Evolutionary conservation across 345 rosid species (phyloP).

Genomic region (Excoecaria agallocha): DNA sequence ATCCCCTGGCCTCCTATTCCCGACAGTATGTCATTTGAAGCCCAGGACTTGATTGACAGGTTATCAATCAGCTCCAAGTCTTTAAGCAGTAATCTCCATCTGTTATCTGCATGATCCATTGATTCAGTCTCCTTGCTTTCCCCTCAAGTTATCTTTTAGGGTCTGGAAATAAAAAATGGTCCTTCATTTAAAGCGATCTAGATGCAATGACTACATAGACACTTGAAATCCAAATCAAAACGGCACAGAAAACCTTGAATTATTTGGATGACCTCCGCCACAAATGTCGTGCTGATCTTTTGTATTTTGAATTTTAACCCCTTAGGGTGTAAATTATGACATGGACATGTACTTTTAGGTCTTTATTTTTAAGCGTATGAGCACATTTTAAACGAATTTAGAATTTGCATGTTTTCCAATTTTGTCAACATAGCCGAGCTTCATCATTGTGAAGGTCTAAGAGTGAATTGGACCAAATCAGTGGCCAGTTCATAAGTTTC

Average conservation of each 20-base stretch:
- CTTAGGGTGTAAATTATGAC: neutral
- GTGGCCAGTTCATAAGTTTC: neutral
- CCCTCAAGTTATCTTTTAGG: neutral
- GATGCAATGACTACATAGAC: neutral
- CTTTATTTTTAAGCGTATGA: neutral
- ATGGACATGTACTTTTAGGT: neutral
- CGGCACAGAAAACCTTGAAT: neutral
- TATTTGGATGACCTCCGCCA: neutral
- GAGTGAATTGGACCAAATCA: neutral
- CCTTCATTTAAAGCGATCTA: neutral
- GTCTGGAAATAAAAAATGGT: neutral
- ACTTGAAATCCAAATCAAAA: neutral
- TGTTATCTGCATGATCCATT: constrained; percentile 7
- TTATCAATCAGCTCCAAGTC: constrained; percentile 25
- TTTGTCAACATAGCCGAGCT: neutral
- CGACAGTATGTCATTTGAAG: constrained; percentile 63
- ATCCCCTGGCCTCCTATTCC: constrained; percentile 78
- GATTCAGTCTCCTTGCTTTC: neutral
- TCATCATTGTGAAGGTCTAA: neutral
- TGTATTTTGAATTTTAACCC: neutral
- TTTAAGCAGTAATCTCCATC: constrained; percentile 5
- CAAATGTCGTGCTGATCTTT: neutral
- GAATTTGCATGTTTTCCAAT: no score
- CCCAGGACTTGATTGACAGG: constrained; percentile 84
- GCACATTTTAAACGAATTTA: neutral